A percentile compares a stretch with the other conserved stretches of the same genome.
These are phyloP conservation scores for Sorghum bicolor DNA, from an alignment of 176 grass and related monocot genomes.

Conservation along the genomic window Sorghum_bicolor_NCBIv3 NC_012873.2:56123501-56124000, in stretches of 20 bases:
- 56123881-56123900: slow-evolving; percentile 78
- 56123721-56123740: not conserved
- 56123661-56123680: slow-evolving; percentile 95
- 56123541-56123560: slow-evolving; percentile 94
- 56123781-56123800: slow-evolving; percentile 62
- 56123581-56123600: slow-evolving; percentile 73
- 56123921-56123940: not conserved
- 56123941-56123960: not conserved
- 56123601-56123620: slow-evolving; percentile 93
- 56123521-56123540: slow-evolving; percentile 80
- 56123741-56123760: slow-evolving; percentile 44
- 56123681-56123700: slow-evolving; percentile 39
- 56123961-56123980: not conserved
- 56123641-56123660: slow-evolving; percentile 93
- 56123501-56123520: slow-evolving; percentile 82
- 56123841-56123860: slow-evolving; percentile 71
- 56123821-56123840: slow-evolving; percentile 82
- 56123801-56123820: slow-evolving; percentile 84
- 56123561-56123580: slow-evolving; percentile 76
- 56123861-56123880: slow-evolving; percentile 94
- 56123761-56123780: slow-evolving; percentile 68
- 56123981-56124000: too few species aligned
- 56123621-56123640: slow-evolving; percentile 80
- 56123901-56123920: slow-evolving; percentile 43
- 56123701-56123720: not conserved